Evolutionary conservation across 2,329 filamentous ascomycete species (phyloP).

Genomic region (Beauveria rudraprayagi): DNA sequence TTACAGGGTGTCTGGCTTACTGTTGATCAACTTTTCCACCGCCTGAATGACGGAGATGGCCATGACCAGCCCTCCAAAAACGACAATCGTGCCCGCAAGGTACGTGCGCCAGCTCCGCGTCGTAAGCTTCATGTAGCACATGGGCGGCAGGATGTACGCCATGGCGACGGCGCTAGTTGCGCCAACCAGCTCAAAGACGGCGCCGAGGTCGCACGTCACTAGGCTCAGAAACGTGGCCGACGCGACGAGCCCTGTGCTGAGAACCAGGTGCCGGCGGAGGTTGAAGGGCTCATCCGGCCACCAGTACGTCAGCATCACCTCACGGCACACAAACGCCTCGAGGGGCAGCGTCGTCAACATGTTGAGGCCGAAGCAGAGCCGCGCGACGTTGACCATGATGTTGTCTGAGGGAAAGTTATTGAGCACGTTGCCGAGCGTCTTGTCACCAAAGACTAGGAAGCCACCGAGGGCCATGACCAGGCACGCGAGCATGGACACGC

Average conservation of each 20-base stretch:
- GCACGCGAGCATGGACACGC: slow-evolving; percentile 85
- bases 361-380: slow-evolving; percentile 93
- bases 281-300: slow-evolving; percentile 66
- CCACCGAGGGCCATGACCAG: slow-evolving; percentile 80
- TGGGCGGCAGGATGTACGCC: slow-evolving; percentile 88
- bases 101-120: slow-evolving; percentile 67
- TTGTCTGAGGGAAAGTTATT: slow-evolving; percentile 95
- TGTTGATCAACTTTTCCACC: slow-evolving; percentile 55
- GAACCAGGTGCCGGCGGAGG: slow-evolving; percentile 74
- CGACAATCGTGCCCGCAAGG: slow-evolving; percentile 63
- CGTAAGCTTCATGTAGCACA: slow-evolving; percentile 92
- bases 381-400: slow-evolving; percentile 86
- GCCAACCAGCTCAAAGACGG: slow-evolving; percentile 92
- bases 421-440: slow-evolving; percentile 88
- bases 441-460: slow-evolving; percentile 87
- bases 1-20: slow-evolving; percentile 24
- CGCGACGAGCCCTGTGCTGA: slow-evolving; percentile 77
- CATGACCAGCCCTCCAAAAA: slow-evolving; percentile 76
- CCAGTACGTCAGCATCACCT: slow-evolving; percentile 87
- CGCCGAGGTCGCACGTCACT: slow-evolving; percentile 84
- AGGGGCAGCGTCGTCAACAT: slow-evolving; percentile 97
- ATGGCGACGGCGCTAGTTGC: slow-evolving; percentile 90
- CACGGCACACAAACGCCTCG: slow-evolving; percentile 94
- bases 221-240: slow-evolving; percentile 69
- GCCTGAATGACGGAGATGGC: slow-evolving; percentile 69